Evolutionary conservation across 2,329 filamentous ascomycete species (phyloP).

Genomic region (Ophiocordyceps robertsii): DNA sequence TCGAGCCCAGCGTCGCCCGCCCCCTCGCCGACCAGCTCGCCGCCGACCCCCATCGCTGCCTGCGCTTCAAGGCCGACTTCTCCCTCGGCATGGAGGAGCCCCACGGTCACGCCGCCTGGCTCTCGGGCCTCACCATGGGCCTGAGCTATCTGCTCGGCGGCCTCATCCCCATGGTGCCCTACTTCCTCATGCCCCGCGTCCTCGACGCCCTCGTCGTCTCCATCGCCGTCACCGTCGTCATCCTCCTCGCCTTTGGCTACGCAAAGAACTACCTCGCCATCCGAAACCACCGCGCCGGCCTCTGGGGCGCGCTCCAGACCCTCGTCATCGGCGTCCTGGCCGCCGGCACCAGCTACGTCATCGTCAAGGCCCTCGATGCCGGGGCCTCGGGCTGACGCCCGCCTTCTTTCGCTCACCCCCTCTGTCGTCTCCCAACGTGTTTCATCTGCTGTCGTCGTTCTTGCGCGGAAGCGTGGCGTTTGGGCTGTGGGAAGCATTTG

Average conservation of each 20-base stretch:
- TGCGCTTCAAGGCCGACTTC: conserved; percentile 48
- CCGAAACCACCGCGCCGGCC: conserved; percentile 35
- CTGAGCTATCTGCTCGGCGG: conserved; percentile 58
- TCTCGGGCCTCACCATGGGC: conserved; percentile 53
- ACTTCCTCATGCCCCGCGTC: conserved; percentile 42
- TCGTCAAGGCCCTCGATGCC: conserved; percentile 42
- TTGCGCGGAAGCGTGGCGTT: too few species aligned
- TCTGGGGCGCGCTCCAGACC: conserved; percentile 51
- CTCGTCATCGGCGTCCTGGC: conserved; percentile 50
- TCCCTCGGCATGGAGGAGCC: conserved; percentile 34
- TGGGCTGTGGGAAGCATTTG: too few species aligned
- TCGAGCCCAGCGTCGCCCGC: conserved; percentile 27
- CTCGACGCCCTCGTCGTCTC: conserved; percentile 42
- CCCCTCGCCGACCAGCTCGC: conserved; percentile 36
- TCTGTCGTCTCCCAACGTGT: neutral
- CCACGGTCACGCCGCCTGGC: conserved; percentile 28
- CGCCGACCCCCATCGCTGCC: conserved; percentile 32
- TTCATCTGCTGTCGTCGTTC: neutral
- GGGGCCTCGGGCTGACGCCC: neutral
- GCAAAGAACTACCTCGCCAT: conserved; percentile 44
- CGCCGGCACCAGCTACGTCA: conserved; percentile 50
- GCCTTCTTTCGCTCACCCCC: neutral
- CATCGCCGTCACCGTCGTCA: conserved; percentile 44
- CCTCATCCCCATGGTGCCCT: conserved; percentile 56
- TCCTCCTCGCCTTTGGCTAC: conserved; percentile 52